A percentile compares a stretch with the other conserved stretches of the same genome.
Conservation (phyloP, 1,284 basidiomycete genomes). For the Kalmanozyma brasiliensis region DNA sequence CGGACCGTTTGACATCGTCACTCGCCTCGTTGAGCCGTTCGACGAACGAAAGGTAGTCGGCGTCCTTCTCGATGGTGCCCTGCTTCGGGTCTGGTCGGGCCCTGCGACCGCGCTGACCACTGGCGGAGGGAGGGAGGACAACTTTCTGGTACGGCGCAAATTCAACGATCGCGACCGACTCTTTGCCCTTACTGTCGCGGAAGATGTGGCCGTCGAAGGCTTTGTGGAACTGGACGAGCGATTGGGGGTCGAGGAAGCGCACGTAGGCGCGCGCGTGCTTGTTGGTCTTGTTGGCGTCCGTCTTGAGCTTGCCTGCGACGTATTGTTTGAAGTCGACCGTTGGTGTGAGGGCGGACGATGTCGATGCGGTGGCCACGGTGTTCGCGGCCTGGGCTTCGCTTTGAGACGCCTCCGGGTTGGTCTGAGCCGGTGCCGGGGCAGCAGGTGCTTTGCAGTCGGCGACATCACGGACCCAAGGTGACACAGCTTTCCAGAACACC, state of each 20-base stretch:
- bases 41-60: constrained; percentile 44
- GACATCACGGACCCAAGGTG: constrained; percentile 77
- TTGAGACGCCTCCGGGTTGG: neutral
- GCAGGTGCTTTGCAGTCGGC: constrained; percentile 72
- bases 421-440: constrained; percentile 11
- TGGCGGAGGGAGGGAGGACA: constrained; percentile 57
- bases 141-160: constrained; percentile 91
- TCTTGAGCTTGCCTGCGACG: constrained; percentile 56
- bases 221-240: constrained; percentile 79
- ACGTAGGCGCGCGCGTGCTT: constrained; percentile 85
- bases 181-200: constrained; percentile 87
- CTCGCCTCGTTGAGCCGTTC: constrained; percentile 29
- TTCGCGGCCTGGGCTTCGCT: constrained; percentile 4
- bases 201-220: constrained; percentile 93
- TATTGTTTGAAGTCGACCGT: constrained; percentile 56
- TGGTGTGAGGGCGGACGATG: neutral
- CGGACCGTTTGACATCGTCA: constrained; percentile 34
- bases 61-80: constrained; percentile 78
- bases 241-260: constrained; percentile 81
- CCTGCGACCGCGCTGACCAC: constrained; percentile 68
- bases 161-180: constrained; percentile 88
- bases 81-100: constrained; percentile 78
- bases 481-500: constrained; percentile 91
- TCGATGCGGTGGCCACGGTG: neutral
- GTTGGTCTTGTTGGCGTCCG: constrained; percentile 47